Base-by-base conservation (phyloP, 2,329 filamentous ascomycete species). In the Pseudopithomyces maydicus region DNA sequence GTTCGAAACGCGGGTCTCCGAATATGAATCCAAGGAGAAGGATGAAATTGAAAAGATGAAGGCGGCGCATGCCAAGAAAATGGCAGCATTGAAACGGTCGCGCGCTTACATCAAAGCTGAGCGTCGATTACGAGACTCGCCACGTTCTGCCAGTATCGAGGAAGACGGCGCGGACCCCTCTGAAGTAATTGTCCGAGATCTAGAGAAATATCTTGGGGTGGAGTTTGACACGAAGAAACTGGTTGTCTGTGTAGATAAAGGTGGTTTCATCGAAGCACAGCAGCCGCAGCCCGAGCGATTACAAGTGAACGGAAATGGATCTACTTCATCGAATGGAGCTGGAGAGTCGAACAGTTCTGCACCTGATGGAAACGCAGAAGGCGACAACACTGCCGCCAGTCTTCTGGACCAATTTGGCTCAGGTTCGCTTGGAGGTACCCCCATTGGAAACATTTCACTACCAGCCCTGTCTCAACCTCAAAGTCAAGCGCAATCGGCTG, bases 41-140 rank as follows among this genome's bases (percentile, higher is more conserved):
- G 86, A 86, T 1, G 93, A 98, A 68, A 92, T 98, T 54, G 90
- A 93, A 65, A 88, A 86, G 65, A 88, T 98, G 85, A 91, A 92
- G 75, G 85, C 85, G 33, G 86, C 89, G 26, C 94, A 99, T 74
- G 88, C 86, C 2, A 87, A 86, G 68, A 85, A 88, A 55, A 84
- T 98, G 78, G 86, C 87, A 22, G 89, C 88, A 62, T 85, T 97
- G 66, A 89, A 88, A 73, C 85, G 86, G 54, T 88, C 86, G 52
- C 89, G 89, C 7, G 77, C 87, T 0, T 81, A 96, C 48, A 88
- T 87, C 65, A 82, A 85, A 55, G 90, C 91, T 1, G 94, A 97
- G 76, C 85, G 88, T 65, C 86, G 90, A 57, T 80, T 98, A 54
- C 86, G 91, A 33, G 83, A 83, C 53, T 84, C 90, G 1, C 82